Evolutionary conservation across 441 rosid species (phyloP), one percentile per base, ranked within the genome.

Genomic region (Corymbia citriodora): DNA sequence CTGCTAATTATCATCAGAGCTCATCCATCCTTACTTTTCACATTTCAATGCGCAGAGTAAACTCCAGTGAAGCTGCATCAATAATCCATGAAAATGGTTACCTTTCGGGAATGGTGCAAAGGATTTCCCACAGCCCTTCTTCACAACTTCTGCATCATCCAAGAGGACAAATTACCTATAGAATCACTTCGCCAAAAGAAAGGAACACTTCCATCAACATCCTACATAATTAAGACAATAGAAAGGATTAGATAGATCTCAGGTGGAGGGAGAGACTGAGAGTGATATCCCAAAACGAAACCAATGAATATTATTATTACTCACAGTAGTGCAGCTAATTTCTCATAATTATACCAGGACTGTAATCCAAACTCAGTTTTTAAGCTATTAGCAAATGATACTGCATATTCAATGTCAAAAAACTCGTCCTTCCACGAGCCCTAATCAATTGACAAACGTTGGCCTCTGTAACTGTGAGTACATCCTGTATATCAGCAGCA

Each of bases 311-410:
- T 85, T 54, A 79, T 89, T 18, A 89, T 74, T 55, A 95, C 98
- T 94, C 90, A 96, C 99, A 89, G 93, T 90, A 16, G 98, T 40
- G 45, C 45, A 40, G 45, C 45, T 40, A 40, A 3, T 40, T 40
- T 40, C 45, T 40, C 45, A 40, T 40, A 40, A 40, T 40, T 40
- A 40, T 40, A 40, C 45, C 5, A 40, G 5, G 45, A 40, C 45
- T 40, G 45, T 40, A 40, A 40, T 40, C 45, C 45, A 40, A 40
- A 40, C 45, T 40, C 45, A 40, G 45, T 40, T 55, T 55, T 0
- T 1, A 55, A 55, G 5, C 25, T 55, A 55, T 19, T 55, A 25
- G 59, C 59, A 19, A 55, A 8, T 19, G 59, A 55, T 55, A 55
- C 59, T 55, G 11, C 59, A 55, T 55, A 55, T 55, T 55, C 59